phyloP scores from a whole-genome alignment of 371 early-diverging fungal genomes.

The Rhizopus delemar region DNA sequence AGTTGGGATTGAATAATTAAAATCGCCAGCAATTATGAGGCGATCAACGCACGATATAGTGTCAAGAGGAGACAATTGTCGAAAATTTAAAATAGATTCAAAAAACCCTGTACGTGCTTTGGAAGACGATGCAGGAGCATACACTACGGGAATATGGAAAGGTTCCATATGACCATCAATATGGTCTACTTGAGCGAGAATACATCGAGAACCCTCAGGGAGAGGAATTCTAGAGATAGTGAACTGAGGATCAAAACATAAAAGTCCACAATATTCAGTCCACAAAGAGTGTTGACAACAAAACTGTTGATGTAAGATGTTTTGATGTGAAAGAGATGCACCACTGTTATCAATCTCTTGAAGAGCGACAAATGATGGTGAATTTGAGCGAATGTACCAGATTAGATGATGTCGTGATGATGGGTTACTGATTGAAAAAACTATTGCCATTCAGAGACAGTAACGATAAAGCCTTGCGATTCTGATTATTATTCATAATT shows the following conservation, averaged over 20 bases:
- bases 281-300: constrained; percentile 1
- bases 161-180: constrained; percentile 5
- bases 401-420: constrained; percentile 4
- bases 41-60: neutral
- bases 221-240: neutral
- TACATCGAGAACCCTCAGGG: neutral
- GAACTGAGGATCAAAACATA: constrained; percentile 8
- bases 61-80: neutral
- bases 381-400: constrained; percentile 6
- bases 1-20: neutral
- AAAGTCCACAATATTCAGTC: constrained; percentile 11
- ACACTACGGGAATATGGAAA: constrained; percentile 4
- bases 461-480: neutral
- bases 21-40: neutral
- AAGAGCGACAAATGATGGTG: constrained; percentile 4
- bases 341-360: constrained; percentile 4
- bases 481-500: no score
- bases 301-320: neutral
- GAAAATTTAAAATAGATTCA: neutral
- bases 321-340: neutral
- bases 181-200: neutral
- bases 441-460: constrained; percentile 1
- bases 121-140: constrained; percentile 2
- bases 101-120: neutral
- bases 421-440: constrained; percentile 5